These are phyloP conservation scores for Pulveroboletus sp. DNA, from an alignment of 768 basidiomycete species.

Conservation along the genomic window DNA sequence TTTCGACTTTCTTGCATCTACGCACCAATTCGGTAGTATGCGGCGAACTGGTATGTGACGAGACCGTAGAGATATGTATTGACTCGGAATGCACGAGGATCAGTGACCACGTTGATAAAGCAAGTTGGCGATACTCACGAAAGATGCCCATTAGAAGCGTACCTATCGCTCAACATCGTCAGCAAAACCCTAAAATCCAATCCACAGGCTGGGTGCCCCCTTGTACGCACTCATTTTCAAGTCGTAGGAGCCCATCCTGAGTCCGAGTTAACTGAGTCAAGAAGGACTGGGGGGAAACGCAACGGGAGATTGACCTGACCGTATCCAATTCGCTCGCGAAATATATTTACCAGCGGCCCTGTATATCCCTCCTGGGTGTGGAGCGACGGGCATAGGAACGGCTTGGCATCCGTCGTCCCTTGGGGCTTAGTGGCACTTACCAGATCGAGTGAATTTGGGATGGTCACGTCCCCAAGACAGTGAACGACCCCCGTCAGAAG, in stretches of 20 bases:
- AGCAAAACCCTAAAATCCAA: background rate
- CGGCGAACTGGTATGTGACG: constrained; percentile 40
- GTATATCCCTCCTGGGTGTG: background rate
- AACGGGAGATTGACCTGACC: too few relatives aligned
- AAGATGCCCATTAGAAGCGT: background rate
- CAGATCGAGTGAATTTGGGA: background rate
- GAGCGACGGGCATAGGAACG: background rate
- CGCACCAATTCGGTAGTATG: constrained; percentile 30
- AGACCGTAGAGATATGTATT: constrained; percentile 35
- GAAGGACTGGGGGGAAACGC: background rate
- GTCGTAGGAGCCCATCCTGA: background rate
- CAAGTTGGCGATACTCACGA: background rate
- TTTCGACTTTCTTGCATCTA: background rate
- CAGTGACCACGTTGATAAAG: background rate
- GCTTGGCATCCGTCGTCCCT: background rate
- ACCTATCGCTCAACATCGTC: background rate
- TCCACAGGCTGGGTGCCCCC: background rate
- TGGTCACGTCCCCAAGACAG: background rate
- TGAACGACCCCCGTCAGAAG: background rate
- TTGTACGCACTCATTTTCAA: background rate
- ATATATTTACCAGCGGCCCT: background rate
- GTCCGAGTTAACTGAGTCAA: background rate
- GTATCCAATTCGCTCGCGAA: background rate
- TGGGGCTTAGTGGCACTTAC: background rate
- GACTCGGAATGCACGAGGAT: constrained; percentile 5